Conservation (phyloP, 2,329 filamentous ascomycete genomes). For the Aspergillus awamori region DNA sequence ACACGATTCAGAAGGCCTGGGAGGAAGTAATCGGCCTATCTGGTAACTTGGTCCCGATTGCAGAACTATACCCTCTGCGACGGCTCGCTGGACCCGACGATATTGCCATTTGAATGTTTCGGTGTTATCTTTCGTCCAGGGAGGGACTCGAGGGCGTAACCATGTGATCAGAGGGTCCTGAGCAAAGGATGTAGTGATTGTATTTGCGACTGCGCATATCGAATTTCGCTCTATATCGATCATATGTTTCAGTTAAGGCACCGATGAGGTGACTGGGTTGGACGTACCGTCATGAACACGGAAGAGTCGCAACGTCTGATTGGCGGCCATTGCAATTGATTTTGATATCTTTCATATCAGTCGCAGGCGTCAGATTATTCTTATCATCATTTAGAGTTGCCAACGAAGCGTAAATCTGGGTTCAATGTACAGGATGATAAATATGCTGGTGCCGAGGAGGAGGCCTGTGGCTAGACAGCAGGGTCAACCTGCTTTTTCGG, state of each 20-base stretch:
- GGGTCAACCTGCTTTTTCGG: not conserved
- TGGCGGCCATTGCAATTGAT: not conserved
- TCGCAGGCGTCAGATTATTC: not conserved
- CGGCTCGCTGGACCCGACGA: constrained; percentile 26
- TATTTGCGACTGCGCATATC: constrained; percentile 22
- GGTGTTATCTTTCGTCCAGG: constrained; percentile 16
- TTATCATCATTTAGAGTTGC: not conserved
- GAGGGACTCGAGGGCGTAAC: constrained; percentile 25
- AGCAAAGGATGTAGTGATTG: constrained; percentile 28
- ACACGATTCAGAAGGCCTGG: not conserved
- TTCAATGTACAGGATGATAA: not conserved
- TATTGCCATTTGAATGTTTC: constrained; percentile 27
- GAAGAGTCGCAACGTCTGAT: constrained; percentile 12
- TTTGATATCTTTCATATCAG: not conserved
- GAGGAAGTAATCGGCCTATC: constrained; percentile 14
- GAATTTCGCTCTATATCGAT: constrained; percentile 15
- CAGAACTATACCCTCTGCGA: constrained; percentile 25
- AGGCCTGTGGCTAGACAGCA: not conserved
- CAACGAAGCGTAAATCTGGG: not conserved
- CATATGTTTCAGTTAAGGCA: not conserved
- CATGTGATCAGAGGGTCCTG: constrained; percentile 31
- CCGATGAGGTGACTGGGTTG: not conserved
- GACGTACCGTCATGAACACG: constrained; percentile 14
- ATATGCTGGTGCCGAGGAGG: not conserved
- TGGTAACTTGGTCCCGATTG: constrained; percentile 14